phyloP scores from a whole-genome alignment of 371 early-diverging fungal genomes.

The Catenaria anguillulae region DNA sequence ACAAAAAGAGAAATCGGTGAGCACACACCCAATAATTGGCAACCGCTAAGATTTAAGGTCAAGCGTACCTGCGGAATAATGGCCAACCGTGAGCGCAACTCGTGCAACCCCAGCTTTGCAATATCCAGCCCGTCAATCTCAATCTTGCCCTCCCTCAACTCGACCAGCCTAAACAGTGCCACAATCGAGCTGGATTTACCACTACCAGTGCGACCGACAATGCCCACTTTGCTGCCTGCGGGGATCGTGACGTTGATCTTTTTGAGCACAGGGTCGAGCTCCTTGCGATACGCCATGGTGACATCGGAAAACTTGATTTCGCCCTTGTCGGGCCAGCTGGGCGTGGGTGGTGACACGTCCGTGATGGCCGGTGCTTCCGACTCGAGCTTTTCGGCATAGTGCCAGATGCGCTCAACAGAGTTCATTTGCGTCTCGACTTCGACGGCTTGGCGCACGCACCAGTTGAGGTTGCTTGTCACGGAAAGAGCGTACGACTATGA shows the following conservation, averaged over 20 bases:
- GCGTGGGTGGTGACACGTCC: constrained; percentile 15
- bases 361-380: background rate
- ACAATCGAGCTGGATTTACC: constrained; percentile 80
- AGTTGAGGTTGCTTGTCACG: constrained; percentile 69
- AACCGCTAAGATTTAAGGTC: too few species aligned
- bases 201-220: too few species aligned
- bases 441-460: constrained; percentile 65
- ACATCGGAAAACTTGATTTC: constrained; percentile 48
- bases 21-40: constrained; percentile 46
- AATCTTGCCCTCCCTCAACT: too few species aligned
- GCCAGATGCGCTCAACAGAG: constrained; percentile 66
- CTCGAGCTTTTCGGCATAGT: constrained; percentile 30
- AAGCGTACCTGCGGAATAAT: too few species aligned
- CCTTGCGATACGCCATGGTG: constrained; percentile 50
- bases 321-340: constrained; percentile 46
- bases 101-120: constrained; percentile 50
- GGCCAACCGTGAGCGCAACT: too few species aligned
- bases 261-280: constrained; percentile 47
- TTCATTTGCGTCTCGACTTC: constrained; percentile 71
- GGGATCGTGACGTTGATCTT: constrained; percentile 46
- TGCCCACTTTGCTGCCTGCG: too few species aligned
- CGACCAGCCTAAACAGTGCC: constrained; percentile 82
- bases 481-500: constrained; percentile 63
- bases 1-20: constrained; percentile 40
- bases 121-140: too few species aligned